phyloP scores from a whole-genome alignment of 805 yeast genomes.

The Saccharomycopsis microspora region DNA sequence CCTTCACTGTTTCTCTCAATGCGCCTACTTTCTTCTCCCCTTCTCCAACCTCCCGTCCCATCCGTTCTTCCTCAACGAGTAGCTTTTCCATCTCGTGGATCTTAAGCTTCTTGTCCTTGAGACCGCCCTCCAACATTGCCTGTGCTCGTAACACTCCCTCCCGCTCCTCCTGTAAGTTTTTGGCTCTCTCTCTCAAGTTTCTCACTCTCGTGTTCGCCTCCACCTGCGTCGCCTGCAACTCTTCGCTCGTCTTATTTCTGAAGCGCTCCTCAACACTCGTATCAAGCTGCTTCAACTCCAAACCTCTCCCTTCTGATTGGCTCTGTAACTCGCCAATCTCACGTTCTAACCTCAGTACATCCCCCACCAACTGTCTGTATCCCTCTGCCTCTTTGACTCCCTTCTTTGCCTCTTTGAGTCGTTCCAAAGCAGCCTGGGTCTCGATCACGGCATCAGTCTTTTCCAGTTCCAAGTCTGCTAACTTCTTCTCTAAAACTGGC shows the following conservation, averaged over 20 bases:
- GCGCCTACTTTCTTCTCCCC: conserved; percentile 22
- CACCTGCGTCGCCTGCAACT: conserved; percentile 33
- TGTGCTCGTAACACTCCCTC: conserved; percentile 34
- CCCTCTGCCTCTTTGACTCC: conserved; percentile 1
- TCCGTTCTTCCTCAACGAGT: conserved; percentile 33
- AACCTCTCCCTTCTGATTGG: conserved; percentile 22
- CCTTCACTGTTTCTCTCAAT: conserved; percentile 16
- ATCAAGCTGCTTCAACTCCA: conserved; percentile 25
- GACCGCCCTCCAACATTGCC: conserved; percentile 32
- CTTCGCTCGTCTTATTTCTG: conserved; percentile 26
- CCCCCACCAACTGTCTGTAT: conserved; percentile 23
- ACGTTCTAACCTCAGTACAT: conserved; percentile 24
- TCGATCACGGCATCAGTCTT: conserved; percentile 7
- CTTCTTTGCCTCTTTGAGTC: neutral
- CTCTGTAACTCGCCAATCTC: conserved; percentile 23
- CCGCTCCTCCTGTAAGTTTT: conserved; percentile 27
- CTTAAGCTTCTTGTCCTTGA: conserved; percentile 41
- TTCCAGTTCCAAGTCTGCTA: conserved; percentile 10
- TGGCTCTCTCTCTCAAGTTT: conserved; percentile 25
- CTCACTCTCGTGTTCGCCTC: conserved; percentile 30
- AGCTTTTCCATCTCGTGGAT: conserved; percentile 44
- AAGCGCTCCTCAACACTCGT: neutral
- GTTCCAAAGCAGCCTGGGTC: neutral
- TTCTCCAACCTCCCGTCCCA: conserved; percentile 29
- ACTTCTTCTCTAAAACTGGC: conserved; percentile 8